These are phyloP conservation scores for Boletus vinaceobasis DNA, from an alignment of 768 basidiomycete genomes.

Conservation along the genomic window DNA sequence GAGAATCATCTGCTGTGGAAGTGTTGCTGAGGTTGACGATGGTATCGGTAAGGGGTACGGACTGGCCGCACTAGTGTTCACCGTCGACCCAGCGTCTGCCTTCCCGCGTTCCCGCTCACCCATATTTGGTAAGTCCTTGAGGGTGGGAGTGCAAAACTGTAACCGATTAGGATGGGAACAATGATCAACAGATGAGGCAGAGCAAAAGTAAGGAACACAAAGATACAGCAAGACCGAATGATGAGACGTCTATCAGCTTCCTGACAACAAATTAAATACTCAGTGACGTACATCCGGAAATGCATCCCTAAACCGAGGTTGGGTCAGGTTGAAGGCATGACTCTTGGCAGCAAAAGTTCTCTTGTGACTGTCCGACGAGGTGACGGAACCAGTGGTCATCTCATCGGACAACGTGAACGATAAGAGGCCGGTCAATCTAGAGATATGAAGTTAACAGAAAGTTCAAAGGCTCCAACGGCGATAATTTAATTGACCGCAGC, in stretches of 20 bases:
- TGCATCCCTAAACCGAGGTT: slow-evolving; percentile 79
- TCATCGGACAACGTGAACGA: slow-evolving; percentile 96
- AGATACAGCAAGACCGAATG: slow-evolving; percentile 16
- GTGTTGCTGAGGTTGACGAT: slow-evolving; percentile 22
- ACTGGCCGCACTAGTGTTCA: slow-evolving; percentile 15
- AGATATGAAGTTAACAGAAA: slow-evolving; percentile 9
- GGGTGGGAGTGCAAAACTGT: slow-evolving; percentile 66
- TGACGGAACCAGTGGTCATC: slow-evolving; percentile 93
- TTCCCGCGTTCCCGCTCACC: slow-evolving; percentile 71
- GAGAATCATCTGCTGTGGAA: slow-evolving; percentile 18
- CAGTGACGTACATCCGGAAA: slow-evolving; percentile 76
- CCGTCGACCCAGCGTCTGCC: slow-evolving; percentile 30
- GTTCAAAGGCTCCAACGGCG: slow-evolving; percentile 1
- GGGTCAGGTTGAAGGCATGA: slow-evolving; percentile 81
- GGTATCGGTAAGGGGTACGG: slow-evolving; percentile 12
- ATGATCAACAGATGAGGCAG: slow-evolving; percentile 18
- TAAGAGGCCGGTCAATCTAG: slow-evolving; percentile 85
- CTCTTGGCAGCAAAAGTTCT: slow-evolving; percentile 69
- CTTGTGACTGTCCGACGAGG: slow-evolving; percentile 76
- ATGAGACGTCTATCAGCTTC: slow-evolving; percentile 22
- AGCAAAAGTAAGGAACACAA: slow-evolving; percentile 14
- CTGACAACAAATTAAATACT: slow-evolving; percentile 17
- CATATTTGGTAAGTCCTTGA: slow-evolving; percentile 90
- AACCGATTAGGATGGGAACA: slow-evolving; percentile 7
- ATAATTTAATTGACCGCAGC: slow-evolving; percentile 13